Evolutionary conservation across 495 filamentous ascomycete genomes (phyloP), one percentile per base, ranked within the genome.

Genomic region (Xylona heveae): DNA sequence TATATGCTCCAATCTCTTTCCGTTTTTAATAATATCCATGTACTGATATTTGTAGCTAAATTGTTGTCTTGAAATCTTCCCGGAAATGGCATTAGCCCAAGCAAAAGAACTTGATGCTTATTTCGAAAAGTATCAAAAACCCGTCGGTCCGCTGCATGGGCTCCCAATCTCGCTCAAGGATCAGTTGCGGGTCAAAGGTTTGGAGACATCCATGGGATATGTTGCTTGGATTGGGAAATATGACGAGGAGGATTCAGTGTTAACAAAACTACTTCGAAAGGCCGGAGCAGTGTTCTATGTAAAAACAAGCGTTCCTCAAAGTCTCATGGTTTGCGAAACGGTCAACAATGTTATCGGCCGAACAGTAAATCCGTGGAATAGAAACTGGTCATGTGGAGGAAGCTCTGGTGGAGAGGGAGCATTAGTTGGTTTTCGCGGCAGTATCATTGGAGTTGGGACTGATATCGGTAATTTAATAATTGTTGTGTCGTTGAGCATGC

Each of bases 151-250:
- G 0, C 48, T 78, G 0, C 72, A 78, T 37, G 73, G 72, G 15
- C 51, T 78, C 2, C 74, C 73, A 1, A 38, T 78, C 10, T 73
- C 67, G 32, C 45, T 78, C 8, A 78, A 77, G 47, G 73, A 78
- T 38, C 72, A 76, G 42, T 77, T 76, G 45, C 72, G 76, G 33
- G 58, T 78, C 33, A 64, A 64, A 34, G 65, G 58, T 0, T 56
- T 68, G 0, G 71, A 78, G 33, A 75, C 67, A 0, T 70, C 62
- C 0, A 72, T 78, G 61, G 72, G 70, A 10, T 71, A 70, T 28
- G 49, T 65, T 34, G 42, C 4, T 28, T 45, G 28, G 21, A 34
- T 35, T 19, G 16, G 31, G 14, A 28, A 17, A 5, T 9, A 34
- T 9, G 17, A 34, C 5, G 5, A 9, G 4, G 8, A 5, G 21